Percentiles rank a stretch among this genome's conserved stretches.
Evolutionary conservation across 352 stramenopile genomes (phyloP).

Genomic region (Phytophthora tentaculata): DNA sequence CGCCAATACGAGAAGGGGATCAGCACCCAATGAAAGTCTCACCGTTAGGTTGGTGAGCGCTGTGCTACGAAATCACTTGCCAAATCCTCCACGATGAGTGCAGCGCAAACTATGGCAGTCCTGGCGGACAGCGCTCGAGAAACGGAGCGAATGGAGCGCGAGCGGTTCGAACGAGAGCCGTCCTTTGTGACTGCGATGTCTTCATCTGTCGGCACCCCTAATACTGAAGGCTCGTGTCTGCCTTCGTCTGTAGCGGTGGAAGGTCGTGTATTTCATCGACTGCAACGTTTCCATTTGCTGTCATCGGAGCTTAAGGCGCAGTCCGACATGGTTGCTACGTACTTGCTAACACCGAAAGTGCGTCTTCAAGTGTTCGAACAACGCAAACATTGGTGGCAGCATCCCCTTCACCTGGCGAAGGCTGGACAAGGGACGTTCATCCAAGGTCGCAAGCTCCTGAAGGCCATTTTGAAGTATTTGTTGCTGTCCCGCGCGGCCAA

Average conservation of each 20-base stretch:
- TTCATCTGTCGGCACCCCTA: slow-evolving; percentile 5
- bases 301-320: slow-evolving; percentile 39
- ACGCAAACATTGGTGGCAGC: slow-evolving; percentile 41
- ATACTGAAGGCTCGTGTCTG: background rate
- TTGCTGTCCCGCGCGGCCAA: slow-evolving; percentile 39
- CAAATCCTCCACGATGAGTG: no score
- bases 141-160: slow-evolving; percentile 33
- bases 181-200: slow-evolving; percentile 26
- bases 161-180: slow-evolving; percentile 33
- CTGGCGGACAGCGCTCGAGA: slow-evolving; percentile 42
- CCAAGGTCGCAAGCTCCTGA: slow-evolving; percentile 47
- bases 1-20: slow-evolving; percentile 16
- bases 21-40: slow-evolving; percentile 4
- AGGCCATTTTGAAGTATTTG: slow-evolving; percentile 35
- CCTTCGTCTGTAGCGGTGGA: slow-evolving; percentile 16
- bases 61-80: background rate
- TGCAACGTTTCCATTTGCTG: slow-evolving; percentile 43
- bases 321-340: slow-evolving; percentile 42
- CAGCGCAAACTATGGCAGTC: slow-evolving; percentile 36
- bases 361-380: slow-evolving; percentile 32
- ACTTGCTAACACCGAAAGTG: slow-evolving; percentile 40
- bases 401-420: slow-evolving; percentile 30
- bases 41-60: slow-evolving; percentile 10
- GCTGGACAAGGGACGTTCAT: slow-evolving; percentile 39
- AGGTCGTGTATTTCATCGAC: slow-evolving; percentile 46